These are phyloP conservation scores for Mycena leptocephala DNA, from an alignment of 768 basidiomycete species.

Conservation along the genomic window DNA sequence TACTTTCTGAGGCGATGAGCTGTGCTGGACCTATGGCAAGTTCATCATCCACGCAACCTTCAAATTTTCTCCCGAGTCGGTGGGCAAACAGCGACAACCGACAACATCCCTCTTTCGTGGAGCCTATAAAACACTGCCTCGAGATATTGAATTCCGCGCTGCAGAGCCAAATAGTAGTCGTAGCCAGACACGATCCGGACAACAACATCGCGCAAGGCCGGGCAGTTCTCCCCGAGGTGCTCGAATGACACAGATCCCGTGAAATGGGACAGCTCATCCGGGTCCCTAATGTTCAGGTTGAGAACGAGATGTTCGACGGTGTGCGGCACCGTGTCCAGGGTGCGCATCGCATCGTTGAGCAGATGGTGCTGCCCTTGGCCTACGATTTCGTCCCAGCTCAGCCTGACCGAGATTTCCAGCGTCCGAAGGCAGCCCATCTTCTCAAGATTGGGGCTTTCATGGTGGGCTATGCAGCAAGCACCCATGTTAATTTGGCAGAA, in stretches of 20 bases:
- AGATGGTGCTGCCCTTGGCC: constrained; percentile 5
- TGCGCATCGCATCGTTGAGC: constrained; percentile 14
- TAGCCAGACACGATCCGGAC: background rate
- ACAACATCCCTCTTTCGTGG: constrained; percentile 19
- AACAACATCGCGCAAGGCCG: background rate
- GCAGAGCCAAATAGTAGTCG: background rate
- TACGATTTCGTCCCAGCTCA: constrained; percentile 6
- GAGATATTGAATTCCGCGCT: constrained; percentile 10
- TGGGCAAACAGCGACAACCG: constrained; percentile 11
- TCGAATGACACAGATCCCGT: background rate
- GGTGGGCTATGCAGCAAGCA: background rate
- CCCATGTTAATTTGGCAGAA: background rate
- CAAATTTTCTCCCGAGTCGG: background rate
- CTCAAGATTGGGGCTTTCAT: background rate
- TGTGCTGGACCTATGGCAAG: constrained; percentile 4
- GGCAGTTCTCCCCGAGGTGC: background rate
- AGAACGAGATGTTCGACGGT: constrained; percentile 16
- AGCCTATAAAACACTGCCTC: background rate
- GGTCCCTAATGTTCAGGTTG: constrained; percentile 18
- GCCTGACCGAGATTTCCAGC: constrained; percentile 9
- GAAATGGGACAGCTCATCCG: background rate
- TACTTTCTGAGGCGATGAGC: constrained; percentile 12
- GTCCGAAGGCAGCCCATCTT: constrained; percentile 15
- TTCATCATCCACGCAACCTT: background rate
- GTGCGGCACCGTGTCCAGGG: constrained; percentile 5